Base-by-base conservation (phyloP, 768 basidiomycete genomes). In the Pleurotus giganteus region DNA sequence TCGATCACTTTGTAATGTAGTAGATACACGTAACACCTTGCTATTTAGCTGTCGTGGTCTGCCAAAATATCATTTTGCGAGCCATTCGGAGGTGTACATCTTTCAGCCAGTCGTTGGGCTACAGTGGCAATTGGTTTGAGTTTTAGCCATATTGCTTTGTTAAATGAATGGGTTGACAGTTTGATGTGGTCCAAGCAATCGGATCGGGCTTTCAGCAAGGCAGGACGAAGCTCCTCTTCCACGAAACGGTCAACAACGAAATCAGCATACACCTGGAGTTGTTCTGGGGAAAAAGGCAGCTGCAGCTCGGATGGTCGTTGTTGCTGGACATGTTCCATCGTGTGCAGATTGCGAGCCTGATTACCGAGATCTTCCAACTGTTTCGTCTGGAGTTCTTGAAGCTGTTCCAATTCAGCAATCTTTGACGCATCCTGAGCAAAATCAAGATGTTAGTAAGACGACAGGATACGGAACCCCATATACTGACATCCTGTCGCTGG, bases 1-100 rank as follows among this genome's bases (percentile, higher is more conserved):
- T n/a, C n/a, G n/a, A n/a, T n/a, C n/a, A n/a, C 34, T 54, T 56
- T 37, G 51, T 58, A 27, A 50, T 55, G 45, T 50, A 24, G 24
- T 29, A 57, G 28, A 23, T 45, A 24, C 37, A 43, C 51, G 32
- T 51, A 19, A 21, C 13, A 36, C 32, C n/a, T n/a, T 23, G 8
- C 4, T 8, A 45, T 21, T 45, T 27, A 45, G 26, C 7, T 13
- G 26, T 28, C 29, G 31, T 51, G 24, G 15, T 51, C 34, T 36
- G 21, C n/a, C 32, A 17, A 27, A 9, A 12, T n/a, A 17, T 1
- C 44, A 24, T 36, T 32, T n/a, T 51, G 49, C 7, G 49, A 12
- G 15, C 6, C 31, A 24, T 49, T n/a, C 6, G 17, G 15, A 3
- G 24, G 29, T 28, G 21, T 51, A 21, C 1, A 17, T n/a, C 15